Evolutionary conservation across 1,284 basidiomycete species (phyloP).

Genomic region (Apiotrichum laibachii): DNA sequence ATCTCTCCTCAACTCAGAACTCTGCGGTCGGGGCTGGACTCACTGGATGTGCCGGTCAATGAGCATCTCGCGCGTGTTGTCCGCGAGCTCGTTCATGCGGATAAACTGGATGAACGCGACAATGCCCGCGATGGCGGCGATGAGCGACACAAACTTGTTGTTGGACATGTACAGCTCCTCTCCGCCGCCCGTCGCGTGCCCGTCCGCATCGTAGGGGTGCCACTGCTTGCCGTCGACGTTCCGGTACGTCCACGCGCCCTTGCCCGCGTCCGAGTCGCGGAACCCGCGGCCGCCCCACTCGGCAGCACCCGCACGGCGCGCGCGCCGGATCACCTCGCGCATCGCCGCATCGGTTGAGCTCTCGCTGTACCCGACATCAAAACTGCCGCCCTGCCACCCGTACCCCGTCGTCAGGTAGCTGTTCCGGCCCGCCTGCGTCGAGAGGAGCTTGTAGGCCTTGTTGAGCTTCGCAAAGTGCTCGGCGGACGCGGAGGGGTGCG

Average conservation of each 20-base stretch:
- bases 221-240: slow-evolving; percentile 31
- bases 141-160: slow-evolving; percentile 13
- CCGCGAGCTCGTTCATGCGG: slow-evolving; percentile 26
- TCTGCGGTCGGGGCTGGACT: slow-evolving; percentile 13
- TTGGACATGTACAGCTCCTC: slow-evolving; percentile 22
- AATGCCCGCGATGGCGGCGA: slow-evolving; percentile 13
- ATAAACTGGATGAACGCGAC: slow-evolving; percentile 5
- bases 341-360: slow-evolving; percentile 25
- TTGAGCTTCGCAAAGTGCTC: slow-evolving; percentile 45
- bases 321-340: slow-evolving; percentile 32
- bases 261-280: slow-evolving; percentile 32
- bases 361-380: slow-evolving; percentile 5
- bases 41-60: slow-evolving; percentile 41
- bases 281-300: slow-evolving; percentile 29
- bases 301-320: slow-evolving; percentile 32
- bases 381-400: slow-evolving; percentile 34
- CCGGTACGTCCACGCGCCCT: slow-evolving; percentile 32
- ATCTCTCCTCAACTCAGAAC: not conserved
- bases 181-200: slow-evolving; percentile 11
- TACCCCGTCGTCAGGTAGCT: slow-evolving; percentile 42
- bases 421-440: slow-evolving; percentile 29
- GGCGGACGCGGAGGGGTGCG: slow-evolving; percentile 46
- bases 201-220: slow-evolving; percentile 14
- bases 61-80: slow-evolving; percentile 30
- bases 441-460: slow-evolving; percentile 48